Evolutionary conservation across 441 rosid species (phyloP).

Genomic region (Euphorbia celastroides): DNA sequence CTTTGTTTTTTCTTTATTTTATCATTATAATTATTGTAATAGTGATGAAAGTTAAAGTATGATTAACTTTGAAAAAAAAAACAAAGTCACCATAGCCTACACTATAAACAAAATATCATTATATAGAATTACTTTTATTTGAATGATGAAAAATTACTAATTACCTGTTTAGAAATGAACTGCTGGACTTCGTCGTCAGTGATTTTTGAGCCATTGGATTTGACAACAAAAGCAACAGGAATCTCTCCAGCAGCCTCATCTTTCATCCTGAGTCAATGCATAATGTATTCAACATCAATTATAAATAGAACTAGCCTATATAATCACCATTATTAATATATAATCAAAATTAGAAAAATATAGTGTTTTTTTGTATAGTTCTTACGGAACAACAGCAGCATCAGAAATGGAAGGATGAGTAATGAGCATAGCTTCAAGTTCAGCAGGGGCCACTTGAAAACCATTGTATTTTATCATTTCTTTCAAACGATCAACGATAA

Average conservation of each 20-base stretch:
- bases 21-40: too few relatives aligned
- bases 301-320: too few relatives aligned
- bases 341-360: too few relatives aligned
- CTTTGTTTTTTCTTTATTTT: too few relatives aligned
- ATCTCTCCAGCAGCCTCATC: slow-evolving; percentile 74
- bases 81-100: too few relatives aligned
- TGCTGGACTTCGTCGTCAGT: slow-evolving; percentile 58
- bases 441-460: slow-evolving; percentile 87
- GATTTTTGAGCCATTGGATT: slow-evolving; percentile 53
- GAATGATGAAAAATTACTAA: neutral
- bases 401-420: slow-evolving; percentile 57
- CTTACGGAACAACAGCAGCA: slow-evolving; percentile 84
- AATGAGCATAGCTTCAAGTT: slow-evolving; percentile 78
- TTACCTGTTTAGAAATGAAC: slow-evolving; percentile 64
- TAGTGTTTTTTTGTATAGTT: too few relatives aligned
- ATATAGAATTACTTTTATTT: too few relatives aligned
- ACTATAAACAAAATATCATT: too few relatives aligned
- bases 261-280: slow-evolving; percentile 42
- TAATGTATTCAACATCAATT: neutral
- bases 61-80: too few relatives aligned
- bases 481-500: slow-evolving; percentile 76
- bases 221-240: slow-evolving; percentile 69
- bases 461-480: slow-evolving; percentile 86
- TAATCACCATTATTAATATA: too few relatives aligned
- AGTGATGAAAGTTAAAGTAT: too few relatives aligned